Evolutionary conservation across 176 grass and related monocot species (phyloP).

Genomic region (Leersia perrieri): DNA sequence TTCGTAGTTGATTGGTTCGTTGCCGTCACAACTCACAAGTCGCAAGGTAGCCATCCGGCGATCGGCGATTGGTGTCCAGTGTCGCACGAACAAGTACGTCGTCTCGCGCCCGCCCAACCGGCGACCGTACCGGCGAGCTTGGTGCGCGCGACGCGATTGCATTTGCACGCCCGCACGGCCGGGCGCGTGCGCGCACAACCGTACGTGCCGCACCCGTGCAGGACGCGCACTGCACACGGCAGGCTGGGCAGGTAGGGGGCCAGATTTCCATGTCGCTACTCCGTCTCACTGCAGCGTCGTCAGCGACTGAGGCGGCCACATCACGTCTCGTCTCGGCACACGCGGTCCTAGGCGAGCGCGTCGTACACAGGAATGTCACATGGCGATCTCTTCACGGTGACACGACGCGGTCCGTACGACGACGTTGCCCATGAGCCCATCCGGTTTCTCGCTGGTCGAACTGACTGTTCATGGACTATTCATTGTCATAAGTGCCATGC

Average conservation of each 20-base stretch:
- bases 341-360: slow-evolving; percentile 30
- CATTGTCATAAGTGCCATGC: not conserved
- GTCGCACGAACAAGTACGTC: not conserved
- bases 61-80: not conserved
- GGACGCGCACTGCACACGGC: slow-evolving; percentile 16
- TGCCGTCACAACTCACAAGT: no score
- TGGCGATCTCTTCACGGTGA: slow-evolving; percentile 8
- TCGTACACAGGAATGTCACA: slow-evolving; percentile 28
- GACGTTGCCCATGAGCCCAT: not conserved
- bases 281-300: slow-evolving; percentile 30
- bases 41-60: no score
- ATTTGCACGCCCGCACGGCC: not conserved
- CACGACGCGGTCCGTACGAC: slow-evolving; percentile 15
- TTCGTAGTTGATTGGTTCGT: no score
- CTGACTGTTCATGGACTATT: slow-evolving; percentile 36
- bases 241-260: slow-evolving; percentile 46
- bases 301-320: slow-evolving; percentile 28
- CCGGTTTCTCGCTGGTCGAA: slow-evolving; percentile 22
- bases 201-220: not conserved
- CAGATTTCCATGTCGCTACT: slow-evolving; percentile 25
- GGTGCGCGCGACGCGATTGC: not conserved
- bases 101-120: not conserved
- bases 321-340: slow-evolving; percentile 15
- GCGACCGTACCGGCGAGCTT: no score
- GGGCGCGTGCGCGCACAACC: no score